These are phyloP conservation scores for Colletotrichum shisoi DNA, from an alignment of 2,329 filamentous ascomycete species.

Conservation along the genomic window DNA sequence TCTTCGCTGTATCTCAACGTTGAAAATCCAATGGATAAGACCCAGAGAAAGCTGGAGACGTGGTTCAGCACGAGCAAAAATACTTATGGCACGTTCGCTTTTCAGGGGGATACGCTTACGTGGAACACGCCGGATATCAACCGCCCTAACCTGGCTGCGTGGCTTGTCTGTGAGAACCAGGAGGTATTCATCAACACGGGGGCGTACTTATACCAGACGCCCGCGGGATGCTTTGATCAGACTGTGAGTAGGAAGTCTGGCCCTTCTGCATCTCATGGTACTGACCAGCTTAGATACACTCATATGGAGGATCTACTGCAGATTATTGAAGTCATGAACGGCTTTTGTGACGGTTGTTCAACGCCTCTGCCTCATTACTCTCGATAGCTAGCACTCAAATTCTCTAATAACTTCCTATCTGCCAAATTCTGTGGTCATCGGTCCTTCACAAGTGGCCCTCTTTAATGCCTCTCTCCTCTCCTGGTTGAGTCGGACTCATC, in stretches of 20 bases:
- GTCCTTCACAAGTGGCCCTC: not conserved
- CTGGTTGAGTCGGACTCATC: not conserved
- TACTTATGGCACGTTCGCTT: conserved; percentile 64
- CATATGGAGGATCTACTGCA: conserved; percentile 37
- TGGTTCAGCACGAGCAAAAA: conserved; percentile 61
- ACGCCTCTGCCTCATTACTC: no score
- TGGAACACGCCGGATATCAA: conserved; percentile 60
- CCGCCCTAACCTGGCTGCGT: conserved; percentile 64
- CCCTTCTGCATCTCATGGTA: not conserved
- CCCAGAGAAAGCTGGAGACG: conserved; percentile 58
- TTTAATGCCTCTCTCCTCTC: not conserved
- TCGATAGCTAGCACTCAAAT: no score
- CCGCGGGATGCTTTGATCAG: conserved; percentile 65
- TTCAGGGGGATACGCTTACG: conserved; percentile 65
- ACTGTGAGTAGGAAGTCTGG: conserved; percentile 53
- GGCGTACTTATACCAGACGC: conserved; percentile 65
- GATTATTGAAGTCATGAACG: conserved; percentile 10
- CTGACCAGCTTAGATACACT: conserved; percentile 36
- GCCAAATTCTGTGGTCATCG: no score
- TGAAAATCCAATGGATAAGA: conserved; percentile 55
- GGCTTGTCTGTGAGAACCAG: conserved; percentile 64
- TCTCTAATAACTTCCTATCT: not conserved
- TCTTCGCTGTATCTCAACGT: conserved; percentile 58
- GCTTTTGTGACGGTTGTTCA: not conserved
- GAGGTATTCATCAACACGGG: conserved; percentile 66